phyloP scores from a whole-genome alignment of 371 early-diverging fungal species.

The Circinella umbellata region DNA sequence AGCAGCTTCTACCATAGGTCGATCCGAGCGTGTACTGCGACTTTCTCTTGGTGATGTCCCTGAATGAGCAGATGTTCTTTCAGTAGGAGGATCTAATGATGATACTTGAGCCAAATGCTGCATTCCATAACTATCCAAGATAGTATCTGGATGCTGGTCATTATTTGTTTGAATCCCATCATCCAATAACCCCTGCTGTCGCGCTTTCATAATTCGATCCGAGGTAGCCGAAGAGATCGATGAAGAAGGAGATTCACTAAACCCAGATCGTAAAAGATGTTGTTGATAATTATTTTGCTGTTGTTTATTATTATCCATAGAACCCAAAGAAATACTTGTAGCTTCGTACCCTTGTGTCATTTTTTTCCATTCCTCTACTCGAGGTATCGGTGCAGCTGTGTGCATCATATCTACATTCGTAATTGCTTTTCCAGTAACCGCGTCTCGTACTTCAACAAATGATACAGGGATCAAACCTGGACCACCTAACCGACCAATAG shows the following conservation, averaged over 20 bases:
- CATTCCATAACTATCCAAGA: constrained; percentile 25
- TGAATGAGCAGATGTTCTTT: background rate
- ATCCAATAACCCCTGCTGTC: constrained; percentile 8
- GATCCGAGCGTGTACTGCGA: constrained; percentile 3
- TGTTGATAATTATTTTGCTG: constrained; percentile 20
- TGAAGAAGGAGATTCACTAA: constrained; percentile 17
- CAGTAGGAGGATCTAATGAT: background rate
- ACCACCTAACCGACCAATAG: constrained; percentile 65
- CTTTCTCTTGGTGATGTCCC: constrained; percentile 3
- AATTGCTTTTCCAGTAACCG: constrained; percentile 62
- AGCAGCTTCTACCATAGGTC: constrained; percentile 51
- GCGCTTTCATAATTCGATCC: constrained; percentile 11
- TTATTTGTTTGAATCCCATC: constrained; percentile 9
- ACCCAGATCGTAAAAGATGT: constrained; percentile 8
- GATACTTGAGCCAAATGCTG: constrained; percentile 19
- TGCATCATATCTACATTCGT: constrained; percentile 53
- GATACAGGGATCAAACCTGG: constrained; percentile 83
- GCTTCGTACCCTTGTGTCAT: constrained; percentile 64
- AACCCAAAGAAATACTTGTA: constrained; percentile 59
- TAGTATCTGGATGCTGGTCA: constrained; percentile 11
- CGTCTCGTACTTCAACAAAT: constrained; percentile 78
- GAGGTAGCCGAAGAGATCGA: constrained; percentile 23
- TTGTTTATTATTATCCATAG: constrained; percentile 22
- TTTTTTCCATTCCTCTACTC: constrained; percentile 79
- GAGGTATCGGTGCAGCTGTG: constrained; percentile 22